Conservation (phyloP, 2,329 filamentous ascomycete species). For the Penicillium sp. region DNA sequence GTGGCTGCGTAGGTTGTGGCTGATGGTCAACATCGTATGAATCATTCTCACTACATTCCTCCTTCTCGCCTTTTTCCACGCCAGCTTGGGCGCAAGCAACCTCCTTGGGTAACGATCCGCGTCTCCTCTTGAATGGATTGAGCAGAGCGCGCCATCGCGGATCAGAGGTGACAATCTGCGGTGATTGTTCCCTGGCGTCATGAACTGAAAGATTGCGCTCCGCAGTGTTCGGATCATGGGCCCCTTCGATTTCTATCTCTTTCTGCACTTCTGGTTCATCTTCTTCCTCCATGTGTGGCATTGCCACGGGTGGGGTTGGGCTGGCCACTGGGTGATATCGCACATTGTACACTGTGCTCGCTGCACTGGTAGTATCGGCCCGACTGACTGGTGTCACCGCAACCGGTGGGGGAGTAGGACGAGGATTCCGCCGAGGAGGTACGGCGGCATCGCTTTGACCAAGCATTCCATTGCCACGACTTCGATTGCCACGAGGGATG, state of each 20-base stretch:
- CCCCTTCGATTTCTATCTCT: constrained; percentile 30
- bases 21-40: constrained; percentile 47
- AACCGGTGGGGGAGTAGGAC: constrained; percentile 53
- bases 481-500: constrained; percentile 34
- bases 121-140: constrained; percentile 65
- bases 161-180: constrained; percentile 40
- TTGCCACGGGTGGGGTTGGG: constrained; percentile 51
- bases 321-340: constrained; percentile 63
- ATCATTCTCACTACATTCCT: constrained; percentile 31
- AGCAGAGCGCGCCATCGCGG: constrained; percentile 57
- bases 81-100: constrained; percentile 63
- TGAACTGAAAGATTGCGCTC: constrained; percentile 29
- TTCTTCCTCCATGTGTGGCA: constrained; percentile 43
- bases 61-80: constrained; percentile 40
- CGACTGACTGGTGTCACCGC: constrained; percentile 64
- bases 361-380: constrained; percentile 66
- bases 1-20: constrained; percentile 51
- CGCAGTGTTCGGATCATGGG: constrained; percentile 16
- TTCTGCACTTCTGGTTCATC: constrained; percentile 39
- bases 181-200: constrained; percentile 40
- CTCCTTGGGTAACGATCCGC: constrained; percentile 64
- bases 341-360: constrained; percentile 69
- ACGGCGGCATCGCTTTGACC: constrained; percentile 20
- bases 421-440: constrained; percentile 28
- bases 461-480: constrained; percentile 19